Base-by-base conservation (phyloP, 345 rosid genomes). In the Aquilaria yunnanensis region DNA sequence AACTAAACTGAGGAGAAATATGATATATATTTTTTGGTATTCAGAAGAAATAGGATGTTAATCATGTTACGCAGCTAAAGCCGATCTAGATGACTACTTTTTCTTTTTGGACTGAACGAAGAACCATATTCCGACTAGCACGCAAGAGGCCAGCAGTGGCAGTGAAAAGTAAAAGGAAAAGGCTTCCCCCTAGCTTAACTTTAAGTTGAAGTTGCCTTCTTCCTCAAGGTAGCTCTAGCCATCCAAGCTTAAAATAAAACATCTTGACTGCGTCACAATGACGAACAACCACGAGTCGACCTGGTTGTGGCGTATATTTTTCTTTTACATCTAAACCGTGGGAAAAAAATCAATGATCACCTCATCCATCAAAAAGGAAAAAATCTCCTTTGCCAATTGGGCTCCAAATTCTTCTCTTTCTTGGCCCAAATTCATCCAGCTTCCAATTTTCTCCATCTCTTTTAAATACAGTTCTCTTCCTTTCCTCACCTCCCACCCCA, bases 401-500 rank as follows among this genome's bases (percentile, higher is more conserved):
- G 65, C 63, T 54, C 57, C 74, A 51, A 93, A 58, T 33, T 67
- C 71, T 30, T 63, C 66, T 55, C 60, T 70, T 50, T 71, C 88
- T 32, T 60, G 81, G 43, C 52, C 51, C n/a, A 71, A 60, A 29
- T 51, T 60, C 9, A 31, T 66, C 89, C 87, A 84, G 30, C 53
- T 55, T 46, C 63, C 70, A 46, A 63, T 61, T 67, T 32, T 80
- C 71, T 86, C 84, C 89, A 77, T 74, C 9, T 82, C 86, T 37
- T 68, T 79, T 49, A 88, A 54, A 49, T 80, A 90, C 11, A 66
- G 58, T 13, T 56, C 61, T 50, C 97, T 83, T 10, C 77, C 74
- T 9, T 74, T 80, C 54, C 49, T 61, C 60, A 75, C 76, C 59
- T 88, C 84, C 96, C 94, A 88, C 16, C 89, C 85, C 60, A 72